Conservation (phyloP, 148 eudicot genomes). For the Silene conica region DNA sequence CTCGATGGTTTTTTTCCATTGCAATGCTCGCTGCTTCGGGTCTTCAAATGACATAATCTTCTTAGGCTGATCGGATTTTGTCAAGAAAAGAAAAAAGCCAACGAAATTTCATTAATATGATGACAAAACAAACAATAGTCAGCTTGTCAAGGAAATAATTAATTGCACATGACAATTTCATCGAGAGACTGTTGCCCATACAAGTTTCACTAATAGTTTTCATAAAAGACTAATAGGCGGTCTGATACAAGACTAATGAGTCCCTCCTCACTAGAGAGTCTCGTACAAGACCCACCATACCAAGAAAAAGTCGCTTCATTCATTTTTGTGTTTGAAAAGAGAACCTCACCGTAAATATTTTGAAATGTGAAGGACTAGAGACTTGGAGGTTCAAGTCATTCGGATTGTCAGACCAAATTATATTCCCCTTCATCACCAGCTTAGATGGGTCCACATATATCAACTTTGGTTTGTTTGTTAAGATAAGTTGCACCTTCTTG, state of each 20-base stretch:
- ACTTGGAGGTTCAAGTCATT: constrained; percentile 84
- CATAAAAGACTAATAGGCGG: too few species aligned
- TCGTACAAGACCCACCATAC: background rate
- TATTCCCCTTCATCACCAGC: constrained; percentile 71
- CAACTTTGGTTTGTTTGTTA: constrained; percentile 88
- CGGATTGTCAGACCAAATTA: constrained; percentile 88
- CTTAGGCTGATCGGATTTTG: constrained; percentile 57
- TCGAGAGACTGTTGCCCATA: background rate
- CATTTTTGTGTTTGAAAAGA: background rate
- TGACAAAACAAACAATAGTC: background rate
- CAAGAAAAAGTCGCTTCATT: background rate
- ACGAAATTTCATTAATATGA: background rate
- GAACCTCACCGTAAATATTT: constrained; percentile 77
- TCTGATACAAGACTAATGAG: too few species aligned
- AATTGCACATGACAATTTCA: background rate
- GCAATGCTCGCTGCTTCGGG: constrained; percentile 85
- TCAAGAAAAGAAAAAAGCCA: constrained; percentile 4
- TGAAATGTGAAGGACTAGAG: constrained; percentile 70
- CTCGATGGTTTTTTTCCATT: constrained; percentile 95
- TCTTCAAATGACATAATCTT: constrained; percentile 88
- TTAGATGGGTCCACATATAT: constrained; percentile 91
- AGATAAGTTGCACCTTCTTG: constrained; percentile 98
- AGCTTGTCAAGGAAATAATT: background rate
- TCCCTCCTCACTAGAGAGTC: background rate
- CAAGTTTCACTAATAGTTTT: background rate